Evolutionary conservation across 2,329 filamentous ascomycete species (phyloP).

Genomic region (Verticillium klebahnii): DNA sequence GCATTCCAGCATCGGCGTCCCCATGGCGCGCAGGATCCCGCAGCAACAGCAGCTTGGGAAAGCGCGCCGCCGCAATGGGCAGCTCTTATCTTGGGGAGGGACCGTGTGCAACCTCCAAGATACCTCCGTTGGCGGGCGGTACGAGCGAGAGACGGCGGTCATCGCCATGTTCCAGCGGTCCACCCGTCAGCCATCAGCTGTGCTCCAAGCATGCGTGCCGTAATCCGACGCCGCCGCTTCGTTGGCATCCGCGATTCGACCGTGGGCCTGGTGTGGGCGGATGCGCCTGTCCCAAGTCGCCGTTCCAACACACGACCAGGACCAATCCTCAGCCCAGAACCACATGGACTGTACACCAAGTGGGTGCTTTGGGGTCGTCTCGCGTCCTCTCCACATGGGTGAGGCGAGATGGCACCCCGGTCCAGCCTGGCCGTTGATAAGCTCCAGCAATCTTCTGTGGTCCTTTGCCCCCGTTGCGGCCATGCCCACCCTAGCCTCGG

Average conservation of each 20-base stretch:
- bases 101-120: neutral
- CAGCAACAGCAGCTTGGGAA: neutral
- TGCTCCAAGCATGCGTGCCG: neutral
- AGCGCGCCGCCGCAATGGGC: neutral
- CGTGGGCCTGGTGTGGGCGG: neutral
- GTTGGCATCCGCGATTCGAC: neutral
- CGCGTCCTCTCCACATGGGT: constrained; percentile 1
- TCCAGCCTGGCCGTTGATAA: constrained; percentile 12
- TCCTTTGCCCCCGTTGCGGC: neutral
- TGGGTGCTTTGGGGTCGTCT: neutral
- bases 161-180: neutral
- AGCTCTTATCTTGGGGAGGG: neutral
- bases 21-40: neutral
- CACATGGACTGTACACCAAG: neutral
- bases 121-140: neutral
- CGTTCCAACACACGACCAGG: neutral
- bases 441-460: constrained; percentile 5
- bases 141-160: neutral
- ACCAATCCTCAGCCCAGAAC: neutral
- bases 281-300: neutral
- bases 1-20: neutral
- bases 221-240: neutral
- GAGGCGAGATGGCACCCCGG: neutral
- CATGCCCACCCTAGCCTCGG: constrained; percentile 8
- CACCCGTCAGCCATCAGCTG: neutral